Base-by-base conservation (phyloP, 805 yeast species). In the Yamadazyma laniorum region DNA sequence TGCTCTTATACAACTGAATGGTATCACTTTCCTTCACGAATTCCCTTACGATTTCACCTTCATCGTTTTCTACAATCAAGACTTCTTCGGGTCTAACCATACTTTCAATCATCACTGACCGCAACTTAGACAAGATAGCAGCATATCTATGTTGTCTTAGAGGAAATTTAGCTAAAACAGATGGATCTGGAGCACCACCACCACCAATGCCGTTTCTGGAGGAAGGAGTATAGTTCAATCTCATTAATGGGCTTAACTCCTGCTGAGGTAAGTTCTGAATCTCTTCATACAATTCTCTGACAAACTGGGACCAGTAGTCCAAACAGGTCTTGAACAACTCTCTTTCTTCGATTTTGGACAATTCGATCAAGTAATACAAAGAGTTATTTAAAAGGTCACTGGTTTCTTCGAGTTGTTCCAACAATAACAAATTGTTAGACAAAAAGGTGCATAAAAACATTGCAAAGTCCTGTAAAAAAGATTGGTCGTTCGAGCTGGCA, bases 31-130 rank as follows among this genome's bases (percentile, higher is more conserved):
- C 99, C 57, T 87, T 88, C 40, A 91, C 96, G 48, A 91, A 90
- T 57, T 91, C 98, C 56, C 99, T 80, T 31, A 93, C 99, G 61
- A 93, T 91, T 67, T 93, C 99, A 52, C 99, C 99, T 67, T 93
- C 99, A 64, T 93, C 99, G 59, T 91, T 91, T 63, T 93, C 98
- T 35, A 90, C 97, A 67, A 93, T 79, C 40, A 93, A 74, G 39
- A 93, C 99, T 67, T 93, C 99, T 63, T 93, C 99, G 3, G 99
- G 99, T 61, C 95, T 81, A 1, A 87, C 99, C 99, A 93, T 93
- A 54, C 85, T 85, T 64, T 90, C 98, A 54, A 93, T 93, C 57
- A 93, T 83, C n/a, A 95, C 95, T 44, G 84, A 70, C 64, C 99
- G 80, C 53, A 93, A 73, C 55, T 81, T 81, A 3, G 96, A 82